Evolutionary conservation across 108 stramenopile genomes (phyloP).

Genomic region (Conticribra weissflogii): DNA sequence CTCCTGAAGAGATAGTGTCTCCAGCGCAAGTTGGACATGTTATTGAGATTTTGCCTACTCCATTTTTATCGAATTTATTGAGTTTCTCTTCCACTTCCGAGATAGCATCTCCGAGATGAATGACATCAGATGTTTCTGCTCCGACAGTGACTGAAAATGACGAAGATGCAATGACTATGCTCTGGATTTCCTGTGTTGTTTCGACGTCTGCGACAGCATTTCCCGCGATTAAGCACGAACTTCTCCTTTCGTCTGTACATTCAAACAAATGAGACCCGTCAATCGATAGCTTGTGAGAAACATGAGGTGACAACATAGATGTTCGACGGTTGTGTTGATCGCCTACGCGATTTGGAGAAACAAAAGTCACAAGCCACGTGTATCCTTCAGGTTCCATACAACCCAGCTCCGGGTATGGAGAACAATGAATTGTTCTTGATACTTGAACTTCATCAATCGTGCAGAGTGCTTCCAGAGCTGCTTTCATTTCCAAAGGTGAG

Average conservation of each 20-base stretch:
- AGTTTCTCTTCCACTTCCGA: constrained; percentile 40
- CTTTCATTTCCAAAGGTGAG: constrained; percentile 54
- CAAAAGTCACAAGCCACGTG: constrained; percentile 66
- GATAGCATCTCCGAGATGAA: constrained; percentile 34
- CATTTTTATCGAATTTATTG: constrained; percentile 33
- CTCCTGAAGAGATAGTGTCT: constrained; percentile 18
- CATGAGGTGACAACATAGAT: constrained; percentile 23
- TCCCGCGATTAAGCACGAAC: constrained; percentile 35
- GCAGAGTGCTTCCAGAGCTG: constrained; percentile 72
- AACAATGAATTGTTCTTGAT: constrained; percentile 52
- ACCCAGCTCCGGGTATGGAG: constrained; percentile 26
- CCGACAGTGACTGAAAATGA: constrained; percentile 39
- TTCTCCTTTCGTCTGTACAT: constrained; percentile 37
- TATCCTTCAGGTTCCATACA: constrained; percentile 60
- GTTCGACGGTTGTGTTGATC: constrained; percentile 47
- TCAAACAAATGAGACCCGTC: constrained; percentile 53
- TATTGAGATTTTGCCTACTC: constrained; percentile 34
- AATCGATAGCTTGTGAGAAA: constrained; percentile 49
- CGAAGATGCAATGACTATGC: constrained; percentile 35
- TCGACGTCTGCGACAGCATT: constrained; percentile 37
- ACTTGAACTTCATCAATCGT: constrained; percentile 64
- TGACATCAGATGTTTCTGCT: constrained; percentile 43
- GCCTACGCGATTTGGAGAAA: constrained; percentile 29
- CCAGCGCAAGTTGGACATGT: constrained; percentile 30
- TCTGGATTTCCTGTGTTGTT: constrained; percentile 41